Conservation (phyloP, 495 filamentous ascomycete species). For the Amorphotheca resinae region DNA sequence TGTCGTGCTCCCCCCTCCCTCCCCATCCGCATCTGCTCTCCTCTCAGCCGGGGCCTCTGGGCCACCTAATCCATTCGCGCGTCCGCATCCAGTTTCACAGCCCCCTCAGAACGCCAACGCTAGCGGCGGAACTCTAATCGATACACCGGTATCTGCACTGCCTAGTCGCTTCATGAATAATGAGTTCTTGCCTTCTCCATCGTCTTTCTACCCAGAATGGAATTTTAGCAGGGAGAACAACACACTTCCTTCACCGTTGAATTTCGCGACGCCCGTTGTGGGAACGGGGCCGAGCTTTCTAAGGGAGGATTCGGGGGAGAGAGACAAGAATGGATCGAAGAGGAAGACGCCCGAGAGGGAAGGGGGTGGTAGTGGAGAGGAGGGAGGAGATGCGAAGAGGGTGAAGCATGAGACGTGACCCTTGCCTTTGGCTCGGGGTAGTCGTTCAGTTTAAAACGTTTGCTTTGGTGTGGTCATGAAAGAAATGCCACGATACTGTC, state of each 20-base stretch:
- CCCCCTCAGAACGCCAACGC: slow-evolving; percentile 44
- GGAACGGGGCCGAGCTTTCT: slow-evolving; percentile 57
- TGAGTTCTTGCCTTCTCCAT: slow-evolving; percentile 75
- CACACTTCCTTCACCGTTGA: slow-evolving; percentile 80
- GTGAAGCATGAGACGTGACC: slow-evolving; percentile 26
- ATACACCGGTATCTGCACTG: slow-evolving; percentile 95
- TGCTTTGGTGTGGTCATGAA: too few relatives aligned
- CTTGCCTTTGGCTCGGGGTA: too few relatives aligned
- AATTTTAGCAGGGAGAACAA: slow-evolving; percentile 56
- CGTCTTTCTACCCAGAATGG: slow-evolving; percentile 89
- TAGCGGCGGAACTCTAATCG: slow-evolving; percentile 63
- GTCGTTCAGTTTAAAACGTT: too few relatives aligned
- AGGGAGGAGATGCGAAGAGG: slow-evolving; percentile 30
- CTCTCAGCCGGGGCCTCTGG: slow-evolving; percentile 86
- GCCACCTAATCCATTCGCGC: slow-evolving; percentile 89
- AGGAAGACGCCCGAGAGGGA: slow-evolving; percentile 41
- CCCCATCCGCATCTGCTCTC: slow-evolving; percentile 73
- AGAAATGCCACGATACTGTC: too few relatives aligned
- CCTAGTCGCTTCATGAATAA: slow-evolving; percentile 82
- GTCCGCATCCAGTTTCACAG: slow-evolving; percentile 55
- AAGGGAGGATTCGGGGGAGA: slow-evolving; percentile 39
- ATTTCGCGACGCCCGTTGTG: slow-evolving; percentile 78
- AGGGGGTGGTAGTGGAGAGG: slow-evolving; percentile 23
- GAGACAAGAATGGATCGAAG: slow-evolving; percentile 29
- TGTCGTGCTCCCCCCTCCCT: slow-evolving; percentile 84